Evolutionary conservation across 192 early-diverging fungal species (phyloP), one percentile per base, ranked within the genome.

Genomic region (Backusella tuberculispora): DNA sequence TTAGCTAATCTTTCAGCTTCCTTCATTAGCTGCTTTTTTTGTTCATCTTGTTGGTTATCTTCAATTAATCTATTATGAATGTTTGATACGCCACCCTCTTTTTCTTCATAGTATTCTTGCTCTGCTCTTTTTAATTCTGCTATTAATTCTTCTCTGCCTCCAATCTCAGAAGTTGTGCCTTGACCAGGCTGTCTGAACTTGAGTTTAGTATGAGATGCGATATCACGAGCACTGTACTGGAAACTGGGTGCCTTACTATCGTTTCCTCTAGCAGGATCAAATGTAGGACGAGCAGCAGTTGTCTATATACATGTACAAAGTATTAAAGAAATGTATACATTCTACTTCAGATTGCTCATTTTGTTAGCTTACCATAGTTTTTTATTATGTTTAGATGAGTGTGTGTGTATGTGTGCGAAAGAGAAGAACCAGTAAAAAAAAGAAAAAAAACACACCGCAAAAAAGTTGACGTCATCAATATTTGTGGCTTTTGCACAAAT

Each of bases 141-240:
- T 73, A 87, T 88, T 48, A 95, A 63, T 45, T 63, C 84, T 60
- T 93, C 89, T 24, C 86, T 76, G 6, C 83, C 76, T 17, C 86
- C 88, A 63, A 91, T 80, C 53, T 90, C 92, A 53, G 82, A 81
- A 17, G 78, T 78, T 50, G 78, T 82, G n/a, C 87, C 85, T 74
- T 92, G 92, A 0, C 90, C 93, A 6, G 87, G 85, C 75, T 89
- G 87, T 78, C 89, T 86, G 71, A 86, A 91, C 75, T 95, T 95
- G 74, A 95, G 88, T 73, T 88, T 89, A 29, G 92, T 93, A 65
- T 95, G 91, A 37, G 89, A 86, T 14, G 92, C 87, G 37, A 95
- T 80, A 80, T 92, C 93, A 64, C 90, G 87, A 38, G 89, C 83
- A 34, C 89, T 88, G 37, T 87, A 87, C 75, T 88, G 85, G 34